Evolutionary conservation across 345 rosid genomes (phyloP).

Genomic region (Gossypium stocksii): DNA sequence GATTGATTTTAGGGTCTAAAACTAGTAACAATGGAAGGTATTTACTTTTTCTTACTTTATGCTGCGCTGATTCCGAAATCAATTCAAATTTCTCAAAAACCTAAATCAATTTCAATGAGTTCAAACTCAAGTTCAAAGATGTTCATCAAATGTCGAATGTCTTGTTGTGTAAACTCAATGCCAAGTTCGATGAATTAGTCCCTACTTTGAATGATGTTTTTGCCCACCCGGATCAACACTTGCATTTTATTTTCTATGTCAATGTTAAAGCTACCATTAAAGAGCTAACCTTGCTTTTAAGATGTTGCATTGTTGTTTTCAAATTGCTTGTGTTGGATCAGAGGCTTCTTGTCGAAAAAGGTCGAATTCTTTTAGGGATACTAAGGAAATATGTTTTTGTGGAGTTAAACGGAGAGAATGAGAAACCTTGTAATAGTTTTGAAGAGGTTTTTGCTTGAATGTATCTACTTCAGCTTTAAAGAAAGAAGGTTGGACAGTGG

Average conservation of each 20-base stretch:
- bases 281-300: slow-evolving; percentile 15
- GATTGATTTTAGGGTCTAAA: slow-evolving; percentile 38
- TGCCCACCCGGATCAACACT: background rate
- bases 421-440: too few relatives aligned
- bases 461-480: too few relatives aligned
- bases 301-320: too few relatives aligned
- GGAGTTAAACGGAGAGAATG: background rate
- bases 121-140: slow-evolving; percentile 27
- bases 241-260: slow-evolving; percentile 8
- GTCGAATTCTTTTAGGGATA: slow-evolving; percentile 34
- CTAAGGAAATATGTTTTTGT: slow-evolving; percentile 34
- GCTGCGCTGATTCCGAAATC: slow-evolving; percentile 21
- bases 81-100: slow-evolving; percentile 7
- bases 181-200: slow-evolving; percentile 25
- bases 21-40: slow-evolving; percentile 29
- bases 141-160: slow-evolving; percentile 35
- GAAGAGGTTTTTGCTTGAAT: too few relatives aligned
- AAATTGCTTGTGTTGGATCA: slow-evolving; percentile 28
- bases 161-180: slow-evolving; percentile 40
- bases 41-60: slow-evolving; percentile 25
- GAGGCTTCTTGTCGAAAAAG: slow-evolving; percentile 28
- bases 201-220: slow-evolving; percentile 27
- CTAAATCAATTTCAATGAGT: slow-evolving; percentile 9
- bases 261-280: slow-evolving; percentile 27
- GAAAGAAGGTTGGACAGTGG: too few relatives aligned